Evolutionary conservation across 2,329 filamentous ascomycete species (phyloP), one percentile per base, ranked within the genome.

Genomic region (Fusarium tjaetaba): DNA sequence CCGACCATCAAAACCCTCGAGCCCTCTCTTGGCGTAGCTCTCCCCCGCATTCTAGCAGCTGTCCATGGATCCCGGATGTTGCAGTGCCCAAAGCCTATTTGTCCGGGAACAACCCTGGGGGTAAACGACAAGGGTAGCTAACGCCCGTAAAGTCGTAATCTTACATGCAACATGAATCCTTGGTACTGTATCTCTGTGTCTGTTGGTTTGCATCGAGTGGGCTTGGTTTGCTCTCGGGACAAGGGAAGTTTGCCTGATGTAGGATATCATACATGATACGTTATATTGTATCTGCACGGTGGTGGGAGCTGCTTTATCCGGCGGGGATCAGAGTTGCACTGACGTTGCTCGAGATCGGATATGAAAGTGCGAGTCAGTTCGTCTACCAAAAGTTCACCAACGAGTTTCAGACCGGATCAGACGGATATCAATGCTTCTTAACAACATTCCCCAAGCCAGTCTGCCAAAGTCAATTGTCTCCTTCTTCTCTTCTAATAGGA

Each of bases 61-160:
- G 45, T 68, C 42, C 11, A 43, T 46, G 30, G 41, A 26, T 43
- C 30, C 48, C 55, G 60, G 58, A 62, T 66, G 63, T 58, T 43
- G 34, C 30, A 53, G 14, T 16, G 32, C 26, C 48, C 43, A 16
- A 53, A 60, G 49, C 61, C 55, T 60, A 76, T 75, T 76, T 67
- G 74, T 8, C 65, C 62, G 62, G 57, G 24, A 65, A 60, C 56
- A 60, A 66, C 10, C 43, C 46, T 45, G 58, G 69, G 32, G 13
- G 39, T 38, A 52, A 34, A 39, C 10, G 42, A 26, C 53, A 58
- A 22, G 63, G 70, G 59, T 68, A 69, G 56, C 36, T 52, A 53
- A 70, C 70, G 70, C 58, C 57, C 68, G 66, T 65, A 28, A 53
- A 60, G 64, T 74, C 71, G 71, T 68, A 77, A 74, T 74, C 60